Evolutionary conservation across 257 asterid species (phyloP), one percentile per base, ranked within the genome.

Genomic region (Leptodermis oblonga): DNA sequence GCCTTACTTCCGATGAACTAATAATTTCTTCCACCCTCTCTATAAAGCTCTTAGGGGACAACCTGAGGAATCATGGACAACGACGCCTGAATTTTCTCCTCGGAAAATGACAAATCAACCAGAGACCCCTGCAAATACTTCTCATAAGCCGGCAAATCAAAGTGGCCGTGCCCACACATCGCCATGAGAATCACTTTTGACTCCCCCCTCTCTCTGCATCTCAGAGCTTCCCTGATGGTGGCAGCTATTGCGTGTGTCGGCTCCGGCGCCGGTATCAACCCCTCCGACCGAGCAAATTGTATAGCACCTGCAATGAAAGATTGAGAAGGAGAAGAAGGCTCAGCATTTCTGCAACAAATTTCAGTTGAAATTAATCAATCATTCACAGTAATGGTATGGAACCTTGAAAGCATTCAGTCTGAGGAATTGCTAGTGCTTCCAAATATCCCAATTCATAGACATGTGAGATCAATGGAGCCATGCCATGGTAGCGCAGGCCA

Each of bases 121-220:
- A 93, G 76, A 22, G 69, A 70, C 25, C 99, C 99, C 62, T 83
- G 89, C 74, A 93, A 70, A 69, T 87, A 93, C 78, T 86, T 93
- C 8, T 90, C 99, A 43, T 93, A 93, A 28, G 99, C 88, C 20
- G 96, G 81, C 82, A 93, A 76, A 73, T 93, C 99, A 53, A 93
- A 93, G 79, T 93, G 99, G 43, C 99, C 97, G 17, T 88, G 96
- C 41, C 99, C 97, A 68, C 97, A 93, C 96, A 93, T 88, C 17
- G 99, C 97, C 94, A 83, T 86, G 55, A 93, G 91, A 62, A 90
- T 89, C 11, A 88, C 97, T 77, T 93, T 93, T 0, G 97, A 81
- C 67, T 93, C 96, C 31, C 99, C 99, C 0, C 87, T 86, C 78
- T 88, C 97, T 82, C 77, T 87, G 71, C 97, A 93, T 3, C 69